Conservation (phyloP, 306 rosid species). For the Vigna reflexopilosa region DNA sequence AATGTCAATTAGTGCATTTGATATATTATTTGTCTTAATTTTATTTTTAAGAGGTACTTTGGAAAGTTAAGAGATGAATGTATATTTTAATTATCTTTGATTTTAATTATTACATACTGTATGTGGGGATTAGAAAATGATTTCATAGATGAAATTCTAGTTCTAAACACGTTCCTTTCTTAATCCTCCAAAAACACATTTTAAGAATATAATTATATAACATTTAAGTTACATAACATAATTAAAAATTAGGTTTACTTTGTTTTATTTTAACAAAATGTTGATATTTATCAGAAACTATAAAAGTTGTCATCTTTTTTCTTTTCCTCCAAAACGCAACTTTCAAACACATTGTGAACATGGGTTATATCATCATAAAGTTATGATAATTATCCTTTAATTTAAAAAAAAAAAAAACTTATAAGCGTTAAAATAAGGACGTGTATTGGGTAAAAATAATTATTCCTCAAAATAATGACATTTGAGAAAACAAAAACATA, state of each 20-base stretch:
- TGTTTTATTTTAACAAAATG: background rate
- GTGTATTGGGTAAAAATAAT: too few species aligned
- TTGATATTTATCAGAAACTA: background rate
- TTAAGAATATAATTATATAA: too few species aligned
- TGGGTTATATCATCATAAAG: background rate
- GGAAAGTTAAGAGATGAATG: too few species aligned
- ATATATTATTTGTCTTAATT: too few species aligned
- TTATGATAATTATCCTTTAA: background rate
- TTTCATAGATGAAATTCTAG: too few species aligned
- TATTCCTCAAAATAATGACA: background rate
- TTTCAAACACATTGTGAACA: background rate
- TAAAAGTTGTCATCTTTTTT: background rate
- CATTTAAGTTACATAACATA: background rate
- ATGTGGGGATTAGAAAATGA: too few species aligned
- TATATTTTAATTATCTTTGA: too few species aligned
- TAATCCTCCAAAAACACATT: too few species aligned
- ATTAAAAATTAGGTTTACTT: background rate
- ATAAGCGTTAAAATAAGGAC: background rate
- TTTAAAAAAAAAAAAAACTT: background rate
- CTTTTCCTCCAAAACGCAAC: background rate
- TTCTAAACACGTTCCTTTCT: too few species aligned
- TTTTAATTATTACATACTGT: too few species aligned
- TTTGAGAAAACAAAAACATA: background rate
- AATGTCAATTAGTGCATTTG: too few species aligned
- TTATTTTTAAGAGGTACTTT: too few species aligned